Evolutionary conservation across 176 grass and related monocot species (phyloP).

Genomic region (Eleusine coracana): DNA sequence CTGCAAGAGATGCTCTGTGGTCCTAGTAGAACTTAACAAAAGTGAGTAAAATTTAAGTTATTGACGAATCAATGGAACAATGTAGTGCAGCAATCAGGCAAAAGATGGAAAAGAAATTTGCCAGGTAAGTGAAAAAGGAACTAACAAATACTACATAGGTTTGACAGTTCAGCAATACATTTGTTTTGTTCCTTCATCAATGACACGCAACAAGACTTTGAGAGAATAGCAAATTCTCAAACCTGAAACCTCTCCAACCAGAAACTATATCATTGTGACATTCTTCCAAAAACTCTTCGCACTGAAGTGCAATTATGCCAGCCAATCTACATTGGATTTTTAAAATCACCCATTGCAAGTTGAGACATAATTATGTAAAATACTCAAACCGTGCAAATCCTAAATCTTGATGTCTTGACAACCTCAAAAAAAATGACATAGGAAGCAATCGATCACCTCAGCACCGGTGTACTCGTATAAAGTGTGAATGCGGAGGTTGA

Average conservation of each 20-base stretch:
- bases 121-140: not conserved
- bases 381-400: not conserved
- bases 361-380: not conserved
- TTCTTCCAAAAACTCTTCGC: not conserved
- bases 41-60: conserved; percentile 34
- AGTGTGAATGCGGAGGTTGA: conserved; percentile 70
- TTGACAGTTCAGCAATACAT: not conserved
- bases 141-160: not conserved
- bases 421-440: not conserved
- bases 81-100: not conserved
- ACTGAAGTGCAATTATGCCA: not conserved
- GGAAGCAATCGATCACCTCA: conserved; percentile 59
- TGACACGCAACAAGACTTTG: not conserved
- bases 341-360: not conserved
- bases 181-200: not conserved
- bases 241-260: not conserved
- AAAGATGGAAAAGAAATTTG: conserved; percentile 11
- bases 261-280: not conserved
- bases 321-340: not conserved
- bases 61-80: conserved; percentile 17
- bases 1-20: conserved; percentile 58
- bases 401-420: not conserved
- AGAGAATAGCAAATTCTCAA: not conserved
- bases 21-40: conserved; percentile 70
- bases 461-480: conserved; percentile 80